Base-by-base conservation (phyloP, 495 filamentous ascomycete species). In the Penicillium pancosmium region DNA sequence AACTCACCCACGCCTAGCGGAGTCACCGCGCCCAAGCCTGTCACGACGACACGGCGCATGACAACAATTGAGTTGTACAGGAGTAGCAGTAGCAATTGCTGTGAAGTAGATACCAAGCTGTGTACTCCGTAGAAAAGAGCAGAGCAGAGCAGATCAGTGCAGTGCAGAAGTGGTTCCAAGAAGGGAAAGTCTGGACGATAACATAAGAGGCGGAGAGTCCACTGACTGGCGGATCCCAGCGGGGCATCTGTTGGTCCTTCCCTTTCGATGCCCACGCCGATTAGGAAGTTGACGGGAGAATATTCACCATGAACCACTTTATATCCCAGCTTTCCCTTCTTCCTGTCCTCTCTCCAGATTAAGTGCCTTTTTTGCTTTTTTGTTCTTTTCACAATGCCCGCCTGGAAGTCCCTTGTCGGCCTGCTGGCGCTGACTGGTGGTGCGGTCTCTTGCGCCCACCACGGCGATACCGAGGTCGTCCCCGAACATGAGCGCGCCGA, bases 21-120 rank as follows among this genome's bases (percentile, higher is more conserved):
- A 52, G 94, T 96, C 53, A 98, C 86, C 65, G 91, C 91, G 43
- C 94, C 94, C 52, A 98, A 80, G 68, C 94, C 94, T 47, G 94
- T 98, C 64, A 98, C 88, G 65, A 97, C 94, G 65, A 98, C 94
- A 64, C 91, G 87, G 74, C 93, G 88, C 93, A 96, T 94, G 64
- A 71, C 80, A 83, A 19, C 33, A 55, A 50, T 35, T 55, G 27
- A 6, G 27, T 7, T 31, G 27, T 31, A 31, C 27, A 57, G 49
- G 48, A 52, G 61, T 61, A 19, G 49, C 25, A 57, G 54, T 52
- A 50, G 55, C 54, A 56, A 56, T 53, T 23, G 31, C 27, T 21
- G 40, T 9, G 27, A 31, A 31, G 27, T 31, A 31, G 27, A 31
- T 31, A 31, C 8, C 2, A 31, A 31, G 27, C 27, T 4, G 27